phyloP scores from a whole-genome alignment of 2,329 filamentous ascomycete species.

The Nothomitra cinnamomea region DNA sequence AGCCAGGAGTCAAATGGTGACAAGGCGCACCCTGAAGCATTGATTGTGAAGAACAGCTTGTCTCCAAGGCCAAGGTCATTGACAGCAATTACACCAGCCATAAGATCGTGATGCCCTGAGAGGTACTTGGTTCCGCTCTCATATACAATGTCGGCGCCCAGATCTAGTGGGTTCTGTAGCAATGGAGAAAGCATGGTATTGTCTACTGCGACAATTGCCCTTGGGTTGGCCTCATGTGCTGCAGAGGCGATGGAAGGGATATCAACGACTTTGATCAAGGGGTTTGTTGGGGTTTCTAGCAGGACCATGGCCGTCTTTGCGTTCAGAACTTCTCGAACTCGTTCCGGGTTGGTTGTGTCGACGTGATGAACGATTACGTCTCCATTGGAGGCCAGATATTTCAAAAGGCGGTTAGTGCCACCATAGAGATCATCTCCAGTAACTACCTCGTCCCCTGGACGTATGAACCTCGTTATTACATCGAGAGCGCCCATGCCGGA shows the following conservation, averaged over 20 bases:
- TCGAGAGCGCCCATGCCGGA: slow-evolving; percentile 96
- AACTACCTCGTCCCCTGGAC: slow-evolving; percentile 89
- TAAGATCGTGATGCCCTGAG: slow-evolving; percentile 94
- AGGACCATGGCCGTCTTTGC: slow-evolving; percentile 88
- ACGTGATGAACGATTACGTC: slow-evolving; percentile 93
- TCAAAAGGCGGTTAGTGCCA: slow-evolving; percentile 82
- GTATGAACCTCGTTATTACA: slow-evolving; percentile 80
- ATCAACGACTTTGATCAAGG: slow-evolving; percentile 94
- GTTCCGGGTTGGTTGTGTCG: slow-evolving; percentile 68
- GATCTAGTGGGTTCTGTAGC: slow-evolving; percentile 80
- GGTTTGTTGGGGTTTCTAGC: slow-evolving; percentile 92
- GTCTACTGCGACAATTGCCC: slow-evolving; percentile 77
- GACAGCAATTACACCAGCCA: slow-evolving; percentile 90
- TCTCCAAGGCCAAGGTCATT: slow-evolving; percentile 72
- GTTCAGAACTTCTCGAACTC: slow-evolving; percentile 50
- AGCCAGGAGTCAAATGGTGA: slow-evolving; percentile 94
- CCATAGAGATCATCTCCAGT: slow-evolving; percentile 96
- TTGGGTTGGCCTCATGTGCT: slow-evolving; percentile 60
- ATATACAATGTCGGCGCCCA: slow-evolving; percentile 92
- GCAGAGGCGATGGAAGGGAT: slow-evolving; percentile 61
- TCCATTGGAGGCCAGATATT: slow-evolving; percentile 75
- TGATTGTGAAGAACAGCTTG: slow-evolving; percentile 92
- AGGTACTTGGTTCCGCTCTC: slow-evolving; percentile 97
- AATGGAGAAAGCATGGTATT: slow-evolving; percentile 98
- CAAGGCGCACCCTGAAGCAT: slow-evolving; percentile 83